Evolutionary conservation across 768 basidiomycete genomes (phyloP).

Genomic region (Psilocybe azurescens): DNA sequence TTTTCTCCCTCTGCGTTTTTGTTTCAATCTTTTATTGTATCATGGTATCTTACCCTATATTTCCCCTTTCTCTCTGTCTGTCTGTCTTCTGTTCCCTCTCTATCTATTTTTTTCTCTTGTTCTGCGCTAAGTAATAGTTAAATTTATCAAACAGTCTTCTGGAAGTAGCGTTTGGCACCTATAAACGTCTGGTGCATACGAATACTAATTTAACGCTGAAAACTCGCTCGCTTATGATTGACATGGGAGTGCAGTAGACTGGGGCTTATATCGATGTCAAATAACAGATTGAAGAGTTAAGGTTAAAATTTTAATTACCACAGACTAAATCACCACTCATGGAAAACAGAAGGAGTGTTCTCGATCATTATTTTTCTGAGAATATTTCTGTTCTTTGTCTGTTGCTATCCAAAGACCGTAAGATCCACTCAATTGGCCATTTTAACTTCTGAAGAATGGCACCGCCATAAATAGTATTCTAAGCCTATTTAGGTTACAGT

Average conservation of each 20-base stretch:
- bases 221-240: slow-evolving; percentile 4
- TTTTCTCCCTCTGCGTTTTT: neutral
- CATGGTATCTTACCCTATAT: slow-evolving; percentile 1
- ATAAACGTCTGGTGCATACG: no score
- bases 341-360: no score
- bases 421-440: neutral
- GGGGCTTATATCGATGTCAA: no score
- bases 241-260: no score
- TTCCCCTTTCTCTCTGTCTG: neutral
- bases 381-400: no score
- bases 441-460: neutral
- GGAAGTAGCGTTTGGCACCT: no score
- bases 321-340: no score
- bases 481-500: neutral
- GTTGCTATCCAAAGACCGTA: neutral
- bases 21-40: slow-evolving; percentile 3
- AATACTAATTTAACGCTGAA: no score
- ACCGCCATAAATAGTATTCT: neutral
- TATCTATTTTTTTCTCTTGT: neutral
- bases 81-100: neutral
- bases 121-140: neutral
- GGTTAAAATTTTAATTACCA: no score
- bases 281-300: no score
- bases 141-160: no score
- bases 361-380: no score